Evolutionary conservation across 2,329 filamentous ascomycete species (phyloP).

Genomic region (Ceratocystis colombiana): DNA sequence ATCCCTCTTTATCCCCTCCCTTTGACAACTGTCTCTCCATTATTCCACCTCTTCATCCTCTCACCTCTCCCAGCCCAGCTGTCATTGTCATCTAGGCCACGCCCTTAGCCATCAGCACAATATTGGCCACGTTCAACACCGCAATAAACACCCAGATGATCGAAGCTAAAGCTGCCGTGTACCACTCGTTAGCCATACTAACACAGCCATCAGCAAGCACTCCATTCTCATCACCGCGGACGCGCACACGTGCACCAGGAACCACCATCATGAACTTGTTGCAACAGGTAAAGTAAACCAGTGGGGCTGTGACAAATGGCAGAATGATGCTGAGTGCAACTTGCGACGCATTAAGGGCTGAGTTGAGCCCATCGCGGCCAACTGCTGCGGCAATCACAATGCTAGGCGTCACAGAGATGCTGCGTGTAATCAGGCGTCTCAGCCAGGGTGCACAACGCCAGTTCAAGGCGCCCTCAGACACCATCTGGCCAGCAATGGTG

Average conservation of each 20-base stretch:
- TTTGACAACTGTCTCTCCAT: no score
- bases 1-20: background rate
- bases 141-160: slow-evolving; percentile 65
- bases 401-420: slow-evolving; percentile 69
- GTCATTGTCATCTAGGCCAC: slow-evolving; percentile 6
- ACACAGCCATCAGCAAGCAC: slow-evolving; percentile 30
- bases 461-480: slow-evolving; percentile 69
- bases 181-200: slow-evolving; percentile 65
- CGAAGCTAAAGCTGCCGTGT: slow-evolving; percentile 45
- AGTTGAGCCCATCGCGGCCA: slow-evolving; percentile 58
- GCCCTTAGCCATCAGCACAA: slow-evolving; percentile 50
- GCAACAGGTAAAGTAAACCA: slow-evolving; percentile 76
- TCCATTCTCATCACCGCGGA: slow-evolving; percentile 29
- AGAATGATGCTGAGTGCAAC: slow-evolving; percentile 69
- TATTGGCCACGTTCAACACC: slow-evolving; percentile 62
- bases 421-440: slow-evolving; percentile 64
- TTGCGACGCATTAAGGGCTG: slow-evolving; percentile 64
- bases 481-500: slow-evolving; percentile 83
- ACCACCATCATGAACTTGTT: slow-evolving; percentile 68
- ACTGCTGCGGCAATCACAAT: slow-evolving; percentile 77
- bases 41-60: no score
- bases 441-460: slow-evolving; percentile 70
- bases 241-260: slow-evolving; percentile 35
- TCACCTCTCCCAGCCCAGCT: background rate
- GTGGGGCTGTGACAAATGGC: slow-evolving; percentile 70